These are phyloP conservation scores for Waitea zeae DNA, from an alignment of 1,284 basidiomycete genomes.

Conservation along the genomic window DNA sequence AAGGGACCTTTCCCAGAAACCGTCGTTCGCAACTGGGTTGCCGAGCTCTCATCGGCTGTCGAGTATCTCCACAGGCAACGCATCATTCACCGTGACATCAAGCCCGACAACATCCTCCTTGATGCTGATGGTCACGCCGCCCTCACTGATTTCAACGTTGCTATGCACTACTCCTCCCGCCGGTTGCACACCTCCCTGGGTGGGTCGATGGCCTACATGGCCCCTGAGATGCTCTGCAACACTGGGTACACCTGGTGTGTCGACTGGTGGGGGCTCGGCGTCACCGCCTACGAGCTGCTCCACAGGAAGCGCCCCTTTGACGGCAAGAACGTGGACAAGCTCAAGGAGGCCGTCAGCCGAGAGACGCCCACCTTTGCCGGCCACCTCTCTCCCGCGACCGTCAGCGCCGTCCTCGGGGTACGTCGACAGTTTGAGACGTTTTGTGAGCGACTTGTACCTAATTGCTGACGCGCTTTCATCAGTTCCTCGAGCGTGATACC, in stretches of 20 bases:
- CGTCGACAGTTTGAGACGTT: background rate
- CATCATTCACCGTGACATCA: conserved; percentile 92
- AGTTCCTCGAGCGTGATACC: conserved; percentile 81
- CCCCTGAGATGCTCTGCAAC: conserved; percentile 71
- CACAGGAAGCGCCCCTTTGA: conserved; percentile 84
- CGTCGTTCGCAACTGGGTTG: conserved; percentile 77
- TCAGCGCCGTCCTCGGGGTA: too few species aligned
- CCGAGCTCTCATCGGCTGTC: conserved; percentile 74
- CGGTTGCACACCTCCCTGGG: conserved; percentile 82
- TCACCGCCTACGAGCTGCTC: conserved; percentile 79
- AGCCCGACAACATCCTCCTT: conserved; percentile 93
- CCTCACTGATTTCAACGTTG: conserved; percentile 96
- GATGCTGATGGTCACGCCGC: conserved; percentile 90
- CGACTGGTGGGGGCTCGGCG: conserved; percentile 92
- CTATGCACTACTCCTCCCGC: conserved; percentile 86
- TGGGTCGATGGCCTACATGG: conserved; percentile 98
- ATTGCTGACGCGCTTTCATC: conserved; percentile 12
- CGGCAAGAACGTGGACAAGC: conserved; percentile 69
- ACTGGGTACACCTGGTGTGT: conserved; percentile 65
- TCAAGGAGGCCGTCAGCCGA: conserved; percentile 68
- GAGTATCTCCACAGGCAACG: conserved; percentile 82
- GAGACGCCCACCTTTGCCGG: conserved; percentile 51
- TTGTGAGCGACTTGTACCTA: conserved; percentile 4
- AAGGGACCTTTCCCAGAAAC: conserved; percentile 64
- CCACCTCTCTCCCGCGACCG: too few species aligned